Base-by-base conservation (phyloP, 1,284 basidiomycete species). In the Austroboletus novae-zelandiae region DNA sequence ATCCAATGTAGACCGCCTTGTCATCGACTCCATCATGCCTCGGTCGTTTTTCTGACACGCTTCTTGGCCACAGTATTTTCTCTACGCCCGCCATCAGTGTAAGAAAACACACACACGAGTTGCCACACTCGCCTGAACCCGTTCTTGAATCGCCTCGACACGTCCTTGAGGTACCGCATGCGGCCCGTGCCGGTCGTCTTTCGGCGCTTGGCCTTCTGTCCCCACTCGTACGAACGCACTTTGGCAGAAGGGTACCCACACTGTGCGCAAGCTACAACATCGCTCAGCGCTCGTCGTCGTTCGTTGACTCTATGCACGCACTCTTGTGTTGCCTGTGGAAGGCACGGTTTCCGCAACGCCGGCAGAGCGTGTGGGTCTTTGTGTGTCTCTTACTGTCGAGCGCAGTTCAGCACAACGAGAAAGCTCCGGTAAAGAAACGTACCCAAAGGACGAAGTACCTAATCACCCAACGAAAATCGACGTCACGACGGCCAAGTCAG, bases 321-420 rank as follows among this genome's bases (percentile, higher is more conserved):
- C 93, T 88, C 83, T 97, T 94, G 82, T 98, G 90, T 78, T 98
- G 95, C 75, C 85, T 88, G 85, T 98, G 95, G 83, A 97, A 94
- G 39, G 92, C 81, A 58, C 94, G 86, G 73, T 84, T 81, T 64
- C 93, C 92, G 78, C 94, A 98, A 69, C 94, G 90, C 70, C 93
- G 83, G 83, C 94, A 97, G 66, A 96, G 84, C 56, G 94, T 97
- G 85, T 98, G 96, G 68, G 92, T 89, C 84, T 99, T 99, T 67
- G 93, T 93, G 87, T 97, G 95, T 73, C 91, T 83, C 82, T 95
- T 95, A 92, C 93, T 92, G 34, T 48, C 27, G 13, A 35, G 34
- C 34, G n/a, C 13, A 35, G 34, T 1, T 15, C 15, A 35, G n/a
- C 6, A 8, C 31, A 17, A 35, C 29, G 23, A 18, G 27, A 46